Conservation (phyloP, 805 yeast genomes). For the Pichia nanzhaoensis region DNA sequence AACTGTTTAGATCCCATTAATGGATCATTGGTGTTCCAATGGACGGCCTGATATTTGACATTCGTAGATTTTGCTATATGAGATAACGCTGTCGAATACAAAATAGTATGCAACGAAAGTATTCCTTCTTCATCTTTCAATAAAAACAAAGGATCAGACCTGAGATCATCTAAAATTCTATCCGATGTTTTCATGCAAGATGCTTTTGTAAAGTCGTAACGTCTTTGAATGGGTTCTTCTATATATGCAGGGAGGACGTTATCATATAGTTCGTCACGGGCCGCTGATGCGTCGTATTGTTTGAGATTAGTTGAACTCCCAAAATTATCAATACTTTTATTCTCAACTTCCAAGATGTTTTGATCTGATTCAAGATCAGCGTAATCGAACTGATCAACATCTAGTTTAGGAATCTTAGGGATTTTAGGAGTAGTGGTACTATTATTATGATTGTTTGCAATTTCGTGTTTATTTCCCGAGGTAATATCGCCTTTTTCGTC, state of each 20-base stretch:
- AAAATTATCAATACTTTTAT: neutral
- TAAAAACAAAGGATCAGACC: constrained; percentile 36
- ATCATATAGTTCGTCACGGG: neutral
- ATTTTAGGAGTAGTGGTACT: too few species aligned
- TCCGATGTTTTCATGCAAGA: constrained; percentile 54
- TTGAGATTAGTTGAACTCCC: neutral
- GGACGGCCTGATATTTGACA: constrained; percentile 14
- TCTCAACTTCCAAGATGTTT: neutral
- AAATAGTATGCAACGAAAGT: constrained; percentile 27
- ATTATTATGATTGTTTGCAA: neutral
- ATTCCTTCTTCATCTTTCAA: constrained; percentile 23
- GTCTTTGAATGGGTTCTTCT: constrained; percentile 9
- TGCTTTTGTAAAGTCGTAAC: constrained; percentile 21
- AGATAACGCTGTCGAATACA: constrained; percentile 26
- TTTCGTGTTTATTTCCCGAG: neutral
- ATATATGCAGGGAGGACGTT: neutral
- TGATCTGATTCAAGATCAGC: neutral
- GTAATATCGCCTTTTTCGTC: neutral
- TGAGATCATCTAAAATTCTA: constrained; percentile 58
- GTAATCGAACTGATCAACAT: neutral
- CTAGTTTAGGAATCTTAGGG: constrained; percentile 1
- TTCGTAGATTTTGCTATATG: neutral
- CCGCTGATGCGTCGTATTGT: neutral
- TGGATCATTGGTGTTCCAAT: constrained; percentile 13
- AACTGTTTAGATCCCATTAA: neutral